Base-by-base conservation (phyloP, 2,329 filamentous ascomycete genomes). In the Chalaropsis thielavioides region DNA sequence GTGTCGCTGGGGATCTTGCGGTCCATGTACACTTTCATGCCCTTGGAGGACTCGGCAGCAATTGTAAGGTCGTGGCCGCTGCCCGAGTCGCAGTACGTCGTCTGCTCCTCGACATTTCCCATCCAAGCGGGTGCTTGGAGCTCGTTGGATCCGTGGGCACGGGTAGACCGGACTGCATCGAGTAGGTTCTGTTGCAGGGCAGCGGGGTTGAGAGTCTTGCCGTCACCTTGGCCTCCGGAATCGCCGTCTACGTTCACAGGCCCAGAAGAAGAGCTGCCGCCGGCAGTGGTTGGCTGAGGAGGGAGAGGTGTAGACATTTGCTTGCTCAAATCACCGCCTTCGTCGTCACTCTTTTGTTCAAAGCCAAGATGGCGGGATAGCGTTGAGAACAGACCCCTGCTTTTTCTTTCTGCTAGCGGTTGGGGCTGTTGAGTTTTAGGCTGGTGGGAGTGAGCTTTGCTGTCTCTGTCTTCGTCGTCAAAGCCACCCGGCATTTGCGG, bases 11-110 rank as follows among this genome's bases (percentile, higher is more conserved):
- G 73, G 68, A 86, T 73, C 6, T 78, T 76, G 63, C 80, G 85
- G 17, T 82, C 78, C 17, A 92, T 76, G 71, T 90, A 92, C 43
- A 95, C 80, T 67, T 87, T 86, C 74, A 92, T 86, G 3, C 86
- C 83, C 61, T 85, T 85, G 1, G 84, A 82, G 2, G 89, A 82
- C 58, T 89, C 84, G 3, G 86, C 87, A 13, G 85, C 80, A 71
- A 87, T 86, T 17, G 78, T 78, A 11, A 96, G 83, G 73, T 95
- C 85, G 66, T 91, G 84, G 0, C 83, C 84, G 1, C 88, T 84
- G 27, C 79, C 86, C 69, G 84, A 81, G 76, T 96, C 92, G 73
- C 92, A 96, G 75, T 96, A 96, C 0, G 88, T 88, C 46, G 86
- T 83, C 69, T 90, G 88, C 73, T 96, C 91, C 71, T 88, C 88